Conservation (phyloP, 495 filamentous ascomycete species). For the Podospora pseudopauciseta region DNA sequence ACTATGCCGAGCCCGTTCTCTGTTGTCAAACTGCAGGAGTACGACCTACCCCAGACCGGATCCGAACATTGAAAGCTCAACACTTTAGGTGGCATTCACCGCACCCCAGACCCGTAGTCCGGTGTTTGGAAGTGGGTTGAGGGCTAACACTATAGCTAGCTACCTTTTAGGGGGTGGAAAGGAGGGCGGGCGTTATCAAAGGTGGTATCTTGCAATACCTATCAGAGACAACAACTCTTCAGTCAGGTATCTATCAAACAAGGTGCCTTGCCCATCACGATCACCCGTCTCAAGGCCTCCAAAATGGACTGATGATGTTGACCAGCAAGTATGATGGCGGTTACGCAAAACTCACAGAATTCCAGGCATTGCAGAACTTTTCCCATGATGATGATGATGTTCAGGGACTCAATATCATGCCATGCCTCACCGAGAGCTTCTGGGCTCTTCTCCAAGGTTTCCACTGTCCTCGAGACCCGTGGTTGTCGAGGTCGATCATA, state of each 20-base stretch:
- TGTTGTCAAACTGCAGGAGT: neutral
- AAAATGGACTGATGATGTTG: neutral
- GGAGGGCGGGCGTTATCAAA: neutral
- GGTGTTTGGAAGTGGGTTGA: constrained; percentile 6
- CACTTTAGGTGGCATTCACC: neutral
- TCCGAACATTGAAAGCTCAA: neutral
- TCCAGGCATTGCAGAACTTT: neutral
- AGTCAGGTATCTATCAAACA: neutral
- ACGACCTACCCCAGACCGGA: neutral
- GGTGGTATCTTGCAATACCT: neutral
- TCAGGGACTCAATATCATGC: neutral
- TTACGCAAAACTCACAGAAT: neutral
- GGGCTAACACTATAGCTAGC: neutral
- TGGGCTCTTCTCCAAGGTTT: neutral
- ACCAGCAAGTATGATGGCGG: neutral
- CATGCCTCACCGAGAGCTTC: neutral
- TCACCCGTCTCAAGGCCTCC: neutral
- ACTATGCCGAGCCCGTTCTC: neutral
- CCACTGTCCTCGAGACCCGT: neutral
- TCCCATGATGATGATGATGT: neutral
- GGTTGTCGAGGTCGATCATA: constrained; percentile 5
- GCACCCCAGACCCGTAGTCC: constrained; percentile 1
- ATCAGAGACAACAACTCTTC: neutral
- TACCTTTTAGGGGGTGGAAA: neutral
- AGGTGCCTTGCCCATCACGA: neutral